Evolutionary conservation across 2,329 filamentous ascomycete genomes (phyloP).

Genomic region (Ophiostoma sp.): DNA sequence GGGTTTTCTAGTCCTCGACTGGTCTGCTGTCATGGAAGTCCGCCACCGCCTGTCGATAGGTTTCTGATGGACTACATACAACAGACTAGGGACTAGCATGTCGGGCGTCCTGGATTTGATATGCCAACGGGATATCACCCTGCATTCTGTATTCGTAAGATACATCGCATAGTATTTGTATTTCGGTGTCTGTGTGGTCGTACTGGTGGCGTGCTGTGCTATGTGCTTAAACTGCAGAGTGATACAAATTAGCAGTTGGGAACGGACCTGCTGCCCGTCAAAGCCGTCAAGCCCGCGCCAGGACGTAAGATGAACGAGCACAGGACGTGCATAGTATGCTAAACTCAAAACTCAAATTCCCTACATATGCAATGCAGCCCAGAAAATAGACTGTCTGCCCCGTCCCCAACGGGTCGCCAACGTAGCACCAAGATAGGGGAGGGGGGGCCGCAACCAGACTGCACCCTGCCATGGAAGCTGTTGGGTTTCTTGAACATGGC

Average conservation of each 20-base stretch:
- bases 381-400: conserved; percentile 1
- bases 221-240: not conserved
- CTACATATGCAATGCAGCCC: conserved; percentile 11
- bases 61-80: no score
- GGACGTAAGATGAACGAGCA: no score
- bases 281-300: not conserved
- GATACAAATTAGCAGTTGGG: conserved; percentile 2
- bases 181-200: not conserved
- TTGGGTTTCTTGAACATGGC: not conserved
- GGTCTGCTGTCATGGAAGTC: not conserved
- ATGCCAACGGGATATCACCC: conserved; percentile 8
- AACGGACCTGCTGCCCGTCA: not conserved
- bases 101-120: not conserved
- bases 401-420: conserved; percentile 7
- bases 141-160: not conserved
- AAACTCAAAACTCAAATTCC: no score
- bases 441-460: not conserved
- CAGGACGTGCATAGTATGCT: no score
- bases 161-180: not conserved
- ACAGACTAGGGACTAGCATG: not conserved
- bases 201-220: not conserved
- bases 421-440: conserved; percentile 10
- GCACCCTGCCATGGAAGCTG: not conserved
- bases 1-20: not conserved
- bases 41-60: not conserved